These are phyloP conservation scores for Colletotrichum agaves DNA, from an alignment of 2,329 filamentous ascomycete species.

Conservation along the genomic window DNA sequence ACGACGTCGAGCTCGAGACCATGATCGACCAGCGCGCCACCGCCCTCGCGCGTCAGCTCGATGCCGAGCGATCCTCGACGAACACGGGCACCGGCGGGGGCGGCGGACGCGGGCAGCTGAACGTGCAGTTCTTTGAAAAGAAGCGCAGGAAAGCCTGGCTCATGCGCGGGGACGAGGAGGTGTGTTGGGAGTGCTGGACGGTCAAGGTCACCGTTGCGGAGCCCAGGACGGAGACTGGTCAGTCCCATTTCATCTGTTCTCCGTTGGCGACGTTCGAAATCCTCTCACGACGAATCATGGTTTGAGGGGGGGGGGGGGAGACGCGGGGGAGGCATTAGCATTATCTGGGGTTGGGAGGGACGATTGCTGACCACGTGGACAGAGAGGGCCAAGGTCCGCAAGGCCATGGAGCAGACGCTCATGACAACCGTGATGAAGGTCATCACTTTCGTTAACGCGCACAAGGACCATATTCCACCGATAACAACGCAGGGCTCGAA, in stretches of 20 bases:
- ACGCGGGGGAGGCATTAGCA: not conserved
- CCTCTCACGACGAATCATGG: too few relatives aligned
- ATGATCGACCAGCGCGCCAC: conserved; percentile 90
- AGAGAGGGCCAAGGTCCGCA: conserved; percentile 90
- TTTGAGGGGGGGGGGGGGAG: not conserved
- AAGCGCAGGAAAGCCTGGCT: conserved; percentile 84
- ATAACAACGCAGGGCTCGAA: conserved; percentile 95
- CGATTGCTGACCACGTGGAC: conserved; percentile 18
- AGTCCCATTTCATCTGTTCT: conserved; percentile 43
- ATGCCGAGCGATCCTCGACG: conserved; percentile 61
- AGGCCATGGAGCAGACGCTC: conserved; percentile 90
- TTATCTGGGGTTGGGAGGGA: not conserved
- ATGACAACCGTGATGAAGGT: conserved; percentile 91
- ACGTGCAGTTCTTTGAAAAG: conserved; percentile 95
- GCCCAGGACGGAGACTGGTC: conserved; percentile 88
- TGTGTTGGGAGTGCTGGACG: conserved; percentile 97
- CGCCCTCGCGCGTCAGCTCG: conserved; percentile 81
- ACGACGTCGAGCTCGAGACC: conserved; percentile 90
- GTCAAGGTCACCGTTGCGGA: conserved; percentile 93
- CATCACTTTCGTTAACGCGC: conserved; percentile 83
- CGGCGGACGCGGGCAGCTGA: conserved; percentile 80
- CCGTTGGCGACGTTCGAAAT: too few relatives aligned
- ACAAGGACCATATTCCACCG: conserved; percentile 96
- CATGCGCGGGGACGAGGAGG: conserved; percentile 86
- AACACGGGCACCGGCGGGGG: conserved; percentile 40